phyloP scores from a whole-genome alignment of 352 stramenopile species.

The Phytophthora constricta region DNA sequence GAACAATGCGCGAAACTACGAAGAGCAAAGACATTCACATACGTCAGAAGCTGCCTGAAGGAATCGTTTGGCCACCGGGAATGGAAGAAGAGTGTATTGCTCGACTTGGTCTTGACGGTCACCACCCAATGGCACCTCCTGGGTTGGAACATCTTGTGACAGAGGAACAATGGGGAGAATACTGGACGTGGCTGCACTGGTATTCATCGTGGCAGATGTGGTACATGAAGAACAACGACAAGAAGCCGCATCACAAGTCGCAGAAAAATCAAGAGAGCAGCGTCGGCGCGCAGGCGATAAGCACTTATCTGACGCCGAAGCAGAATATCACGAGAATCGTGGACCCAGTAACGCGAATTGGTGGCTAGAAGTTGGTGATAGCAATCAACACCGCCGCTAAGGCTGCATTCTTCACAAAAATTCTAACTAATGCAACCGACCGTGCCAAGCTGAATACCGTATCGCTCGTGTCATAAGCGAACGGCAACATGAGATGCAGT shows the following conservation, averaged over 20 bases:
- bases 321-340: background rate
- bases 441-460: no score
- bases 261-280: conserved; percentile 14
- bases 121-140: conserved; percentile 50
- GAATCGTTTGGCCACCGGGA: conserved; percentile 59
- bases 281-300: background rate
- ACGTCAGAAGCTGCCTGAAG: conserved; percentile 6
- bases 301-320: background rate
- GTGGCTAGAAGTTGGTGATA: conserved; percentile 27
- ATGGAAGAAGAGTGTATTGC: conserved; percentile 51
- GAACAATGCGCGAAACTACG: conserved; percentile 3
- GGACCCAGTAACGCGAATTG: conserved; percentile 25
- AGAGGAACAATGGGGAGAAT: conserved; percentile 57
- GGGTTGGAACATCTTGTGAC: conserved; percentile 63
- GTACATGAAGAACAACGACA: conserved; percentile 57
- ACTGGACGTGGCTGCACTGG: conserved; percentile 76
- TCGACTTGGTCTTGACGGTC: conserved; percentile 23
- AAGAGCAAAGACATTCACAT: background rate
- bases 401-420: no score
- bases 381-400: conserved; percentile 14
- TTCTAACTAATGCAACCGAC: no score
- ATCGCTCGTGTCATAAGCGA: no score
- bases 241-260: conserved; percentile 27
- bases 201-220: conserved; percentile 74
- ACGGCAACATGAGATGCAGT: no score